These are phyloP conservation scores for Bertia moriformis DNA, from an alignment of 2,329 filamentous ascomycete species.

Conservation along the genomic window DNA sequence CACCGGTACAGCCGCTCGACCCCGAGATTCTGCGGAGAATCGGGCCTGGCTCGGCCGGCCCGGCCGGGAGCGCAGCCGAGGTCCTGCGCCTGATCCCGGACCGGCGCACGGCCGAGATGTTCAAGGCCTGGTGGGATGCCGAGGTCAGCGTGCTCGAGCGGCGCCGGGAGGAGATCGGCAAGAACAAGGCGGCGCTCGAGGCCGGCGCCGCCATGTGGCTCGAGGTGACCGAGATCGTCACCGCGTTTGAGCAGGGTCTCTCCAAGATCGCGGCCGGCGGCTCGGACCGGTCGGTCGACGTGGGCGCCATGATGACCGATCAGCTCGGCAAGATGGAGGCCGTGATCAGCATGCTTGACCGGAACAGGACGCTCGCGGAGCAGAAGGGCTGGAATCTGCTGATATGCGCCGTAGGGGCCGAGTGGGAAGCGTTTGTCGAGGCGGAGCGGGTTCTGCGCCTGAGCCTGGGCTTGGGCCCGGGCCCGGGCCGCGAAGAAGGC, in stretches of 20 bases:
- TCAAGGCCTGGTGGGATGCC: slow-evolving; percentile 54
- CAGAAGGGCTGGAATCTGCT: slow-evolving; percentile 58
- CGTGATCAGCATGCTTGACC: slow-evolving; percentile 38
- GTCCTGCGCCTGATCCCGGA: slow-evolving; percentile 48
- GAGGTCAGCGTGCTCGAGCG: slow-evolving; percentile 41
- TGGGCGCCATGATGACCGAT: slow-evolving; percentile 22
- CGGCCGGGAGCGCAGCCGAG: slow-evolving; percentile 28
- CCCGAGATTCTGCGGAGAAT: slow-evolving; percentile 20
- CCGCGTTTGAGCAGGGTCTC: slow-evolving; percentile 50
- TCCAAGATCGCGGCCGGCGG: slow-evolving; percentile 33
- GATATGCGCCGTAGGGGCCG: slow-evolving; percentile 62
- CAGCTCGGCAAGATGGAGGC: slow-evolving; percentile 40
- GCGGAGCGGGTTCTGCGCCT: slow-evolving; percentile 38
- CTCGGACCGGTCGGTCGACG: slow-evolving; percentile 11
- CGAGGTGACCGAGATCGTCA: slow-evolving; percentile 40
- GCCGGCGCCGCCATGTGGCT: slow-evolving; percentile 56
- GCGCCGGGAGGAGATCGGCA: slow-evolving; percentile 38
- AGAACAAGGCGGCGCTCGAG: slow-evolving; percentile 49
- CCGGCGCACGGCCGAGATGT: slow-evolving; percentile 56
- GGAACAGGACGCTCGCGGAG: slow-evolving; percentile 37
- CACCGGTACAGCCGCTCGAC: slow-evolving; percentile 38
- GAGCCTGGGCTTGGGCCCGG: slow-evolving; percentile 17
- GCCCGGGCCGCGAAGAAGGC: slow-evolving; percentile 13
- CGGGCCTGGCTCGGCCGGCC: slow-evolving; percentile 11
- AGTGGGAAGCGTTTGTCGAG: slow-evolving; percentile 51